A percentile compares a stretch with the other conserved stretches of the same genome.
Conservation (phyloP, 106 monocot species). For the Triglochin maritima region DNA sequence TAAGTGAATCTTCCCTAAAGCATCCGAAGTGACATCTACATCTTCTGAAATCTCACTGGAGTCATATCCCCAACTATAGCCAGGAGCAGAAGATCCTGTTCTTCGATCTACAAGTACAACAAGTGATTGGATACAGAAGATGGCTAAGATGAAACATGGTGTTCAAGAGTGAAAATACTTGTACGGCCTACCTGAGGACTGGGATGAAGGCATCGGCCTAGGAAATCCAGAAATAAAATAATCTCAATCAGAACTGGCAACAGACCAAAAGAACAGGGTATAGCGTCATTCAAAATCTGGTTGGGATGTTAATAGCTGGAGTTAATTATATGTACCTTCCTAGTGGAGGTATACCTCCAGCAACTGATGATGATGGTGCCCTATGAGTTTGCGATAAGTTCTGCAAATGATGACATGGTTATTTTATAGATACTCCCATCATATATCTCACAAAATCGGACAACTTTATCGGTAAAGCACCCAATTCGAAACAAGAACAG, state of each 20-base stretch:
- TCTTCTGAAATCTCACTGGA: conserved; percentile 74
- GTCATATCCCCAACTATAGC: conserved; percentile 64
- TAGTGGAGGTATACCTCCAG: conserved; percentile 68
- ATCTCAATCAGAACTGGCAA: neutral
- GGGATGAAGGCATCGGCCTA: conserved; percentile 49
- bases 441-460: too few species aligned
- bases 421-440: too few species aligned
- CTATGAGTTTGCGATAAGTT: conserved; percentile 67
- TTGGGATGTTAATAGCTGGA: neutral
- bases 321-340: conserved; percentile 40
- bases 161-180: too few species aligned
- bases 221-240: conserved; percentile 3
- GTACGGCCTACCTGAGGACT: conserved; percentile 54
- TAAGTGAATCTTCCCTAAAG: conserved; percentile 76
- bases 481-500: too few species aligned
- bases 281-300: neutral
- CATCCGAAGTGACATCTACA: conserved; percentile 59
- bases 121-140: neutral
- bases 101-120: conserved; percentile 38
- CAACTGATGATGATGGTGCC: conserved; percentile 47
- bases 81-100: conserved; percentile 32
- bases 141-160: too few species aligned
- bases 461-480: too few species aligned
- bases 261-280: neutral
- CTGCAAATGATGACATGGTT: conserved; percentile 13